Evolutionary conservation across 2,329 filamentous ascomycete genomes (phyloP), one percentile per base, ranked within the genome.

Genomic region (Diaporthe ilicicola): DNA sequence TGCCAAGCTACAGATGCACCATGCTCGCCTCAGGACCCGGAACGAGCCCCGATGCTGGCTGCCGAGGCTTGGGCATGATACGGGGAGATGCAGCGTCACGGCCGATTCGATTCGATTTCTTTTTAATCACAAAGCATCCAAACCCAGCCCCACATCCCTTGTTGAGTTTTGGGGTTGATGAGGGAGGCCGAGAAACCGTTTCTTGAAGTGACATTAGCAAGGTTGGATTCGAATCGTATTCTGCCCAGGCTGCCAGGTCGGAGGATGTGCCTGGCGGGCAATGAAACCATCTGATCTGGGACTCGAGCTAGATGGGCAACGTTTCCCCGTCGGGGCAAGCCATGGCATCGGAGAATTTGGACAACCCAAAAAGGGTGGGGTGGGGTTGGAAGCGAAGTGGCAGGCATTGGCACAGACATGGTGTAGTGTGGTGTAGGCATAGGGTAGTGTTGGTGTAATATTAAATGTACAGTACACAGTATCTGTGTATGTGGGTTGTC

Each of bases 241-340:
- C 2, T 50, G 59, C 42, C 44, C 59, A 37, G 37, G 59, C 50
- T 44, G 59, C 44, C 59, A 37, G 37, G 59, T 64, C 59, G 59
- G 59, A 44, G 59, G 59, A 50, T 50, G 59, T 64, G 44, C 59
- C 59, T 64, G 59, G 34, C 44, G 59, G 44, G 44, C 59, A 50
- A 64, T 64, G 59, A 64, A 64, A 64, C 59, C 59, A 50, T 64
- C 59, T 64, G 42, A 64, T 64, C 59, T 64, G 22, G 59, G 59
- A 68, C 29, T 42, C 6, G 53, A 37, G 39, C n/a, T n/a, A 59
- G 53, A 56, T 59, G 32, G 53, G 53, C 53, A 59, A 29, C 53
- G 42, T 68, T 59, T 42, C 66, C 53, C 55, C 55, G 66, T 68
- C 66, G 53, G 53, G 53, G 48, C 64, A 64, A 50, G 44, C 29